Base-by-base conservation (phyloP, 179 eudicot genomes). In the Camellia oleifera region DNA sequence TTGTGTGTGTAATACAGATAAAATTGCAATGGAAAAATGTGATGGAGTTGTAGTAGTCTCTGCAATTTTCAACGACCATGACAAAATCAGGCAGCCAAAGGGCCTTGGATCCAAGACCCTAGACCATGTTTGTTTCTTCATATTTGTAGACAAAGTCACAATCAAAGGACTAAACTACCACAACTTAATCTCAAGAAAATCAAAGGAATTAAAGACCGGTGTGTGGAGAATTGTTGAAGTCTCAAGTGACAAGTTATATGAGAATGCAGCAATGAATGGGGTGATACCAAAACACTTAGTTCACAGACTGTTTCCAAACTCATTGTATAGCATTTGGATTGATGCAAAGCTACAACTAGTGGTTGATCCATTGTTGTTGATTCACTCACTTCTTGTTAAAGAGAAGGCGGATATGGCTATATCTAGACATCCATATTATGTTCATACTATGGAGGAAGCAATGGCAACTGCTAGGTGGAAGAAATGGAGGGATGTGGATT, bases 391-490 rank as follows among this genome's bases (percentile, higher is more conserved):
- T 65, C 73, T 95, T 45, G 74, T 92, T 4, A 82, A 75, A 57
- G 88, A 90, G 74, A 82, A 84, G 72, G 93, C 83, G 53, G 99
- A 95, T 75, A 92, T 95, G 96, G 97, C 99, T 1, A 82, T 95
- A 26, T 95, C 99, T 9, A 90, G 76, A 62, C 99, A 95, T 77
- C 99, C 98, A 0, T 85, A 71, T 74, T 94, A 87, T 42, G 42
- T 81, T 52, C 93, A 94, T 82, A 94, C 99, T 3, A 87, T 95
- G 97, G 99, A 95, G 69, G 99, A 94, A 80, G 98, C 99, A 4
- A 87, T 90, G 91, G 98, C 98, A 0, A 95, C 98, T 14, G 91
- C 97, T 3, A 85, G 99, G 80, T 95, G 99, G 99, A 90, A 88
- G 81, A 95, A 94, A 81, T 94, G 97, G 98, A 78, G 83, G 82